These are phyloP conservation scores for Dactylellina leptospora DNA, from an alignment of 2,329 filamentous ascomycete genomes.

Conservation along the genomic window DNA sequence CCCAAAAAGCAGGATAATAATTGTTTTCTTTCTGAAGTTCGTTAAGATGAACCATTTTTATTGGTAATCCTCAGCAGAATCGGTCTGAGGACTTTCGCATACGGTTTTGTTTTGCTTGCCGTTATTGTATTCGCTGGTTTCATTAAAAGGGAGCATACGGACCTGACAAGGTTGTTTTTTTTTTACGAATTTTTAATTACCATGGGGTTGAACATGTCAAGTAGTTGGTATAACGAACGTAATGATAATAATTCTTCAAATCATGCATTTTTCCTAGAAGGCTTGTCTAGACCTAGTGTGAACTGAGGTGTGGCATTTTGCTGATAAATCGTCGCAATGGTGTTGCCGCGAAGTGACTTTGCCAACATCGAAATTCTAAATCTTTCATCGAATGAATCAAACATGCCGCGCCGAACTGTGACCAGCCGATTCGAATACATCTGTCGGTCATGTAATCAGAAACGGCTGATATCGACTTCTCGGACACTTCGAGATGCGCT, in stretches of 20 bases:
- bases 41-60: too few relatives aligned
- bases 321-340: slow-evolving; percentile 46
- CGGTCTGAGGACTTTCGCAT: not conserved
- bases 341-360: slow-evolving; percentile 28
- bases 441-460: slow-evolving; percentile 44
- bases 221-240: slow-evolving; percentile 12
- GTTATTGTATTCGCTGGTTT: not conserved
- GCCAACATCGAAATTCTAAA: not conserved
- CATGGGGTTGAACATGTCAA: slow-evolving; percentile 5
- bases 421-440: slow-evolving; percentile 33
- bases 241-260: not conserved
- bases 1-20: too few relatives aligned
- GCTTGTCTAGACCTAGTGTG: not conserved
- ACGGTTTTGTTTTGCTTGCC: not conserved
- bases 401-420: slow-evolving; percentile 27
- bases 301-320: slow-evolving; percentile 40
- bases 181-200: not conserved
- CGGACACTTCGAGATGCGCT: slow-evolving; percentile 12
- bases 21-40: too few relatives aligned
- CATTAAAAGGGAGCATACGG: too few relatives aligned
- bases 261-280: not conserved
- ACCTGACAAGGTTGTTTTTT: too few relatives aligned
- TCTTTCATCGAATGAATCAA: not conserved
- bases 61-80: too few relatives aligned
- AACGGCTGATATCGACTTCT: slow-evolving; percentile 36